These are phyloP conservation scores for Ramaria sp. DNA, from an alignment of 768 basidiomycete genomes.

Conservation along the genomic window DNA sequence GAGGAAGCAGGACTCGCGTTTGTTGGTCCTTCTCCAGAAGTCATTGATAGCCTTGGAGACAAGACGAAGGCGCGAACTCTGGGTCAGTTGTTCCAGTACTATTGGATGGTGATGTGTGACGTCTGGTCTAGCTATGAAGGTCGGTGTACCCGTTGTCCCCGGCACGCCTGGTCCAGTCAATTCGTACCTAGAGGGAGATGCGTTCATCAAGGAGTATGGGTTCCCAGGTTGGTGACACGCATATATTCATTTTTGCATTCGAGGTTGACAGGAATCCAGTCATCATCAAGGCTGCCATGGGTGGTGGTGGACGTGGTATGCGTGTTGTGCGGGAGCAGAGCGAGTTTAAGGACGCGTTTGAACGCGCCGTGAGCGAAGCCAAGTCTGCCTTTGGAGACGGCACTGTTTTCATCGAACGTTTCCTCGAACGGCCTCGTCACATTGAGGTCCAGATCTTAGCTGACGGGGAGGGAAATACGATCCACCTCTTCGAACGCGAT, in stretches of 20 bases:
- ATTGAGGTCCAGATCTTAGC: constrained; percentile 96
- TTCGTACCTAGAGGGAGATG: constrained; percentile 63
- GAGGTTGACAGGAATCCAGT: constrained; percentile 33
- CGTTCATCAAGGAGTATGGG: constrained; percentile 92
- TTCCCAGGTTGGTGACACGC: constrained; percentile 60
- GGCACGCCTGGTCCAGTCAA: constrained; percentile 94
- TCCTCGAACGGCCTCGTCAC: constrained; percentile 92
- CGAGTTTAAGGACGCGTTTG: constrained; percentile 81
- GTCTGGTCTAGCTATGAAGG: constrained; percentile 56
- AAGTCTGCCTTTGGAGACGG: constrained; percentile 97
- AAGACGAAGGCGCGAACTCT: constrained; percentile 95
- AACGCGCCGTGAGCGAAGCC: constrained; percentile 90
- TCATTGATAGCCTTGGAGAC: constrained; percentile 95
- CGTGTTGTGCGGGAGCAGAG: constrained; percentile 93
- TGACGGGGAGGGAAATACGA: constrained; percentile 84
- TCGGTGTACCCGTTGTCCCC: constrained; percentile 92
- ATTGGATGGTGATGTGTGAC: background rate
- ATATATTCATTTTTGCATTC: background rate
- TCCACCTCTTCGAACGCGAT: constrained; percentile 98
- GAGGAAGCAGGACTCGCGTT: constrained; percentile 97
- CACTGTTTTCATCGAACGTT: constrained; percentile 97
- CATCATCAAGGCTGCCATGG: constrained; percentile 99
- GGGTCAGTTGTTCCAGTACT: constrained; percentile 33
- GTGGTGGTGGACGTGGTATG: constrained; percentile 98
- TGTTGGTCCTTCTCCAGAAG: constrained; percentile 90